A percentile compares a stretch with the other conserved stretches of the same genome.
Evolutionary conservation across 2,329 filamentous ascomycete species (phyloP).

Genomic region (Nothophaeocryptopus gaeumannii): DNA sequence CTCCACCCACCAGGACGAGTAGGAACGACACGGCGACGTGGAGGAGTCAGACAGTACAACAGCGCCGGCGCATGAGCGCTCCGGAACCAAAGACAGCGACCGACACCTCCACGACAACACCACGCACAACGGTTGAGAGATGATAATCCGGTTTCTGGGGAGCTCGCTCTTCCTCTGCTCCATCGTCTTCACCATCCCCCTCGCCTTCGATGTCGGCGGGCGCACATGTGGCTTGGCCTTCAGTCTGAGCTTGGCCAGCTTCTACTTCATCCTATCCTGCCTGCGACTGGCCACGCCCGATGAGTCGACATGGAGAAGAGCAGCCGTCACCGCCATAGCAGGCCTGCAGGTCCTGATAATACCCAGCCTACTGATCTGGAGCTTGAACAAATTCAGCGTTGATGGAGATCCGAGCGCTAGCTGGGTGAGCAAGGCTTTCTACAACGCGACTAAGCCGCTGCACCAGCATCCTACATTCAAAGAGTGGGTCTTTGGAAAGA

Average conservation of each 20-base stretch:
- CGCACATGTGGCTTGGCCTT: slow-evolving; percentile 91
- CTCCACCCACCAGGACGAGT: neutral
- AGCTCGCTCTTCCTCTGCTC: slow-evolving; percentile 71
- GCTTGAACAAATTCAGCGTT: slow-evolving; percentile 89
- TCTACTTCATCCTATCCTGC: slow-evolving; percentile 85
- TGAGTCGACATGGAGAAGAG: slow-evolving; percentile 69
- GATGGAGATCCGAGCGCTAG: slow-evolving; percentile 68
- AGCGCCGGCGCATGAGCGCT: slow-evolving; percentile 19
- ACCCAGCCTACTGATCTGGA: slow-evolving; percentile 86
- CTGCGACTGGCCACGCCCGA: slow-evolving; percentile 79
- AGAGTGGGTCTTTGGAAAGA: slow-evolving; percentile 85
- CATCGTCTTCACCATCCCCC: slow-evolving; percentile 91
- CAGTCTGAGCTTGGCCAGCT: slow-evolving; percentile 81
- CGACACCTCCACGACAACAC: slow-evolving; percentile 10
- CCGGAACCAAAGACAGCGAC: slow-evolving; percentile 5
- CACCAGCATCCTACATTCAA: slow-evolving; percentile 61
- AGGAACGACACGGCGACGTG: neutral
- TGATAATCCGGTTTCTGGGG: slow-evolving; percentile 50
- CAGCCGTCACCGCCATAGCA: slow-evolving; percentile 66
- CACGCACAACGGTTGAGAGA: slow-evolving; percentile 22
- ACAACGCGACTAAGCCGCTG: slow-evolving; percentile 34
- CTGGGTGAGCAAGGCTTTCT: slow-evolving; percentile 69
- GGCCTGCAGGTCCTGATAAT: slow-evolving; percentile 84
- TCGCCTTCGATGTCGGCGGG: slow-evolving; percentile 97
- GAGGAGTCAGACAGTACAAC: slow-evolving; percentile 1